phyloP scores from a whole-genome alignment of 257 asterid species.

The Capsicum baccatum region DNA sequence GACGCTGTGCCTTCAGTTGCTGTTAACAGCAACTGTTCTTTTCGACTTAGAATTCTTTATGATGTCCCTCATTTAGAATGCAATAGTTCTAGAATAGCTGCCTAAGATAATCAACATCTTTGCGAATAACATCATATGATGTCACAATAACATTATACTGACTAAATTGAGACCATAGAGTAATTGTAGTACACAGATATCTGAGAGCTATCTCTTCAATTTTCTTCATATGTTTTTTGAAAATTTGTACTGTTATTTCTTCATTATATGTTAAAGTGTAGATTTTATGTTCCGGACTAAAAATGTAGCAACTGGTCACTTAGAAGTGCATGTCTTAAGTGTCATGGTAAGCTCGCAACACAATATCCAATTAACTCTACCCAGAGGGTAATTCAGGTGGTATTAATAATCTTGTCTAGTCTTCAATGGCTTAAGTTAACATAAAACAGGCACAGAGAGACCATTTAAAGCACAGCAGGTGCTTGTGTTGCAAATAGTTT shows the following conservation, averaged over 20 bases:
- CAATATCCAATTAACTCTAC: background rate
- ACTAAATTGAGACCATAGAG: too few relatives aligned
- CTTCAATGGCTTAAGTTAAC: background rate
- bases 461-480: too few relatives aligned
- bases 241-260: too few relatives aligned
- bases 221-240: too few relatives aligned
- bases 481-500: too few relatives aligned
- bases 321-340: background rate
- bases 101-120: too few relatives aligned
- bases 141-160: too few relatives aligned
- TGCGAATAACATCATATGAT: too few relatives aligned
- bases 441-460: too few relatives aligned
- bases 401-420: constrained; percentile 1
- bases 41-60: constrained; percentile 93
- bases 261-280: background rate
- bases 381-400: background rate
- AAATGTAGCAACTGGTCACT: background rate
- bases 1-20: constrained; percentile 92
- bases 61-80: constrained; percentile 96
- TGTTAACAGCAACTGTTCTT: constrained; percentile 84
- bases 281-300: background rate
- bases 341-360: background rate
- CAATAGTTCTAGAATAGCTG: constrained; percentile 78
- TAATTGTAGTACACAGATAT: too few relatives aligned
- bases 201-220: too few relatives aligned